A percentile compares a stretch with the other conserved stretches of the same genome.
Evolutionary conservation across 2,329 filamentous ascomycete genomes (phyloP).

Genomic region (Aspergillus sp.): DNA sequence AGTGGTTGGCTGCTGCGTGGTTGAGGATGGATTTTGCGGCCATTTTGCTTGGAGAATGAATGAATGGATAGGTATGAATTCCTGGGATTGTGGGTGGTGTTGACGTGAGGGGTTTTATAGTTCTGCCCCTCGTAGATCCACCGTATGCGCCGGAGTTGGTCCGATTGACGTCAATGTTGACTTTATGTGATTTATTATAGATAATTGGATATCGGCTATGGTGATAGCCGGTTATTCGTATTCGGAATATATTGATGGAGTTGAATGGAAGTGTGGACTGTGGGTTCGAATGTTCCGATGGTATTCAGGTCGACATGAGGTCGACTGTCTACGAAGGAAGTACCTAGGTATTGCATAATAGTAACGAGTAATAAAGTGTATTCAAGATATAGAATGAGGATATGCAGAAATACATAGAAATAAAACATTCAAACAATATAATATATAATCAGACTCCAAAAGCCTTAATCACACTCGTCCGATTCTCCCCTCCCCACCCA

Average conservation of each 20-base stretch:
- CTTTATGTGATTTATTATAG: neutral
- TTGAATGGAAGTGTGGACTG: neutral
- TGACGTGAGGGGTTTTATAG: neutral
- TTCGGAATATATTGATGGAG: too few relatives aligned
- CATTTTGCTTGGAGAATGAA: neutral
- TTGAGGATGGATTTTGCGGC: conserved; percentile 48
- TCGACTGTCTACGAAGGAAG: neutral
- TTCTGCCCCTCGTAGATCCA: too few relatives aligned
- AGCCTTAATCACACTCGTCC: conserved; percentile 27
- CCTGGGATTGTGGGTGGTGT: neutral
- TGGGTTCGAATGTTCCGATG: neutral
- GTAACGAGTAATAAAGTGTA: too few relatives aligned
- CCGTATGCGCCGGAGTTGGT: conserved; percentile 8
- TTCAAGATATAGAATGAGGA: neutral
- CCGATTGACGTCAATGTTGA: conserved; percentile 7
- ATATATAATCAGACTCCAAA: conserved; percentile 17
- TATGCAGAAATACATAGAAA: neutral
- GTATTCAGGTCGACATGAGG: too few relatives aligned
- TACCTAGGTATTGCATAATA: neutral
- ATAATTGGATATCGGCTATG: too few relatives aligned
- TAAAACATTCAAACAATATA: conserved; percentile 1
- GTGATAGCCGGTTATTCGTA: too few relatives aligned
- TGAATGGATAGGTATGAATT: neutral
- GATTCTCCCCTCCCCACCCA: conserved; percentile 25
- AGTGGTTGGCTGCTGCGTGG: conserved; percentile 51